Percentiles rank a stretch among this genome's conserved stretches.
Evolutionary conservation across 2,329 filamentous ascomycete species (phyloP).

Genomic region (Aspergillus nomiae): DNA sequence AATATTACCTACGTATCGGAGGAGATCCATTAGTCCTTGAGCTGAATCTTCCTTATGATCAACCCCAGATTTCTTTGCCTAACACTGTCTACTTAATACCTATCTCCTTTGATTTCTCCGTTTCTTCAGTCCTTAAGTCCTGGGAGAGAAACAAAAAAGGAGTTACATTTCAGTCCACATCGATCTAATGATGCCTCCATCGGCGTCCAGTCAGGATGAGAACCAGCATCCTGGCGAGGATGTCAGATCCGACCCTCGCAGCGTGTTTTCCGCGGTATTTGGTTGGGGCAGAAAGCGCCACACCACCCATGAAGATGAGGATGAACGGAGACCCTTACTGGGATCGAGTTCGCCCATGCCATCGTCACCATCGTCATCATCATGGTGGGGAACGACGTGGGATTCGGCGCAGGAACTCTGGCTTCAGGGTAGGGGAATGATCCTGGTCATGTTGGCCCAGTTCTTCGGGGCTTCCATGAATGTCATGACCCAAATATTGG

Average conservation of each 20-base stretch:
- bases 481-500: constrained; percentile 73
- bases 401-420: constrained; percentile 46
- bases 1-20: not conserved
- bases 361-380: constrained; percentile 22
- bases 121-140: not conserved
- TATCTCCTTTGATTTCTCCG: too few relatives aligned
- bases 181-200: not conserved
- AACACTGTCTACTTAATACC: not conserved
- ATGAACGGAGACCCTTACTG: constrained; percentile 8
- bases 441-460: constrained; percentile 73
- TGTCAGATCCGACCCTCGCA: not conserved
- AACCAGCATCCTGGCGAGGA: not conserved
- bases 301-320: constrained; percentile 6
- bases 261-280: not conserved
- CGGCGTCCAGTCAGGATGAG: not conserved
- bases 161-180: not conserved
- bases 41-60: not conserved
- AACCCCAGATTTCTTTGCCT: not conserved
- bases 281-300: not conserved
- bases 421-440: constrained; percentile 69
- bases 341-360: constrained; percentile 4
- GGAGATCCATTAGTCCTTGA: not conserved
- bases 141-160: not conserved
- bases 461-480: constrained; percentile 87
- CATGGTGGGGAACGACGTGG: constrained; percentile 25